phyloP scores from a whole-genome alignment of 345 rosid species.

The Angophora floribunda region DNA sequence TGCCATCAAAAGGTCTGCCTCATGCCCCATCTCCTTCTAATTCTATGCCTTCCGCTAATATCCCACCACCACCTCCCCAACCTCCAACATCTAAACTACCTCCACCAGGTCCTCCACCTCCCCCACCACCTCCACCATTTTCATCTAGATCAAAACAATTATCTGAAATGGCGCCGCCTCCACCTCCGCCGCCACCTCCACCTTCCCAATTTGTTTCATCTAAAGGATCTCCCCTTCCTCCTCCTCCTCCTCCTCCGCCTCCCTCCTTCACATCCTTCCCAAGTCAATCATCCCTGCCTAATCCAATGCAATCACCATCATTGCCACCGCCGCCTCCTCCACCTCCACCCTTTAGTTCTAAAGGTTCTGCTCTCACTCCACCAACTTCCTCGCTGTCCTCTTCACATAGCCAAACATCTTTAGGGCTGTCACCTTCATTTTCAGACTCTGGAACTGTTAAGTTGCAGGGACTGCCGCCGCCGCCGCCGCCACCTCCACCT shows the following conservation, averaged over 20 bases:
- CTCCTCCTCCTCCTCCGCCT: constrained; percentile 4
- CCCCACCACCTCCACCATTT: constrained; percentile 8
- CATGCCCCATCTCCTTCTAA: constrained; percentile 1
- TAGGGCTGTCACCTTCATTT: not conserved
- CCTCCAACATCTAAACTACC: constrained; percentile 5
- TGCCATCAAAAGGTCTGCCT: not conserved
- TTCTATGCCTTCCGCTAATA: not conserved
- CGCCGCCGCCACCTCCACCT: constrained; percentile 2
- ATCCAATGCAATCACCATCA: constrained; percentile 5
- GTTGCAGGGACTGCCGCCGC: constrained; percentile 15
- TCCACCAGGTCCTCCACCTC: constrained; percentile 6
- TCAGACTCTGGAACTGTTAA: constrained; percentile 12
- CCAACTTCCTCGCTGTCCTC: constrained; percentile 27
- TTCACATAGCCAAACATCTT: not conserved
- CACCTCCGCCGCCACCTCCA: not conserved
- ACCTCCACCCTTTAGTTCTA: not conserved
- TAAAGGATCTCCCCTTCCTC: not conserved
- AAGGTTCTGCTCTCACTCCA: constrained; percentile 11
- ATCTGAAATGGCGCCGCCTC: not conserved
- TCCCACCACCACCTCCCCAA: constrained; percentile 1
- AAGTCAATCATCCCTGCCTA: not conserved
- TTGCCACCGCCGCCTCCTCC: constrained; percentile 11
- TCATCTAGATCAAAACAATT: not conserved
- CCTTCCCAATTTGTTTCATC: not conserved
- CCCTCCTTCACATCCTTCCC: constrained; percentile 13